These are phyloP conservation scores for Backusella parvicylindrica DNA, from an alignment of 192 early-diverging fungal genomes.

Conservation along the genomic window DNA sequence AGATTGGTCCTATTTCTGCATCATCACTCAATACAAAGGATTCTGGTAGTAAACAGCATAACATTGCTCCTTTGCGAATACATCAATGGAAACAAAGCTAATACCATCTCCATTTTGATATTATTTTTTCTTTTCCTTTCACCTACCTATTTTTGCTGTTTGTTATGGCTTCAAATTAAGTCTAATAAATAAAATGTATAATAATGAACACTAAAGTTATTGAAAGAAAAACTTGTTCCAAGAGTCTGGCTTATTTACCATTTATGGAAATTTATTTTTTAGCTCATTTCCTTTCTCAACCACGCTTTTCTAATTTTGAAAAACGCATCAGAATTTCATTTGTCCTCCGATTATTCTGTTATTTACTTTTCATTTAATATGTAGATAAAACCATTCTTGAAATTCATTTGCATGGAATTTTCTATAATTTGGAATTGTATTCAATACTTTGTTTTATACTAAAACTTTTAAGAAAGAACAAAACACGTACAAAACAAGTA, in stretches of 20 bases:
- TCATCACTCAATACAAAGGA: neutral
- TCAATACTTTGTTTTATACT: neutral
- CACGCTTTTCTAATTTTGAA: neutral
- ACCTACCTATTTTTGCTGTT: neutral
- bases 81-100: conserved; percentile 6
- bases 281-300: neutral
- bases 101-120: neutral
- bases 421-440: neutral
- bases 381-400: neutral
- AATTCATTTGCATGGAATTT: neutral
- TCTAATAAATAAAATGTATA: conserved; percentile 1
- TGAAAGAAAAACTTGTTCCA: neutral
- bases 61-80: neutral
- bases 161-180: neutral
- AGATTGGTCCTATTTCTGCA: neutral
- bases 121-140: neutral
- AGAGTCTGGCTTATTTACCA: neutral
- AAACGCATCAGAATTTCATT: neutral
- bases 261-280: neutral
- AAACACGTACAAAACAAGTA: no score
- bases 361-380: neutral
- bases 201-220: neutral
- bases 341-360: neutral
- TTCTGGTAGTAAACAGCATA: neutral
- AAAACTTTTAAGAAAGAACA: no score